Base-by-base conservation (phyloP, 768 basidiomycete genomes). In the Lyophyllum semitale region DNA sequence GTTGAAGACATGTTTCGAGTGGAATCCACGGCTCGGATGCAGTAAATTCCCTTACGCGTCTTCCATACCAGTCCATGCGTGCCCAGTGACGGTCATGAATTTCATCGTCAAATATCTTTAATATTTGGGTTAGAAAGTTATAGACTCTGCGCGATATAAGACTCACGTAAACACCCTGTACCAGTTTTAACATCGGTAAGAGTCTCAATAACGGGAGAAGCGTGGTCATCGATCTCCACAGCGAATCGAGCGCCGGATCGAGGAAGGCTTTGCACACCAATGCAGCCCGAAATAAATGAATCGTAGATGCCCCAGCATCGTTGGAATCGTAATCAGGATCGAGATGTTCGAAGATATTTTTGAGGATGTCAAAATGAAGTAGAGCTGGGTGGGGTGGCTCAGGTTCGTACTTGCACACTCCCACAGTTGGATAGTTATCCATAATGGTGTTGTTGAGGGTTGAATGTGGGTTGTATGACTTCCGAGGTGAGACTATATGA, bases 81-180 rank as follows among this genome's bases (percentile, higher is more conserved):
- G 29, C 29, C 29, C 29, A 30, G 11, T 30, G 29, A 11, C 11
- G 29, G 29, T 30, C 29, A 30, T 30, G 29, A 11, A 30, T 30
- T 6, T 30, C 29, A 11, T 30, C 29, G 29, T 30, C 6, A 11
- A 30, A 5, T 30, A 11, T 11, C 29, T 30, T 30, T 11, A 30
- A 11, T n/a, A n/a, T n/a, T n/a, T n/a, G n/a, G 11, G 5, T 30
- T 30, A 30, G 29, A 30, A 11, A 11, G 6, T 30, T 30, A 11
- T 11, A 11, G 29, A 30, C n/a, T 30, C n/a, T n/a, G n/a, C n/a
- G n/a, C n/a, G n/a, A n/a, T n/a, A n/a, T n/a, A n/a, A n/a, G n/a
- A 45, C 51, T 53, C 30, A 53, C 51, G 29, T 45, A 44, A 11
- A 20, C 15, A 6, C 51, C 43, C 26, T 46, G n/a, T 2, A 53